phyloP scores from a whole-genome alignment of 2,329 filamentous ascomycete genomes.

The Colletotrichum abscissum region DNA sequence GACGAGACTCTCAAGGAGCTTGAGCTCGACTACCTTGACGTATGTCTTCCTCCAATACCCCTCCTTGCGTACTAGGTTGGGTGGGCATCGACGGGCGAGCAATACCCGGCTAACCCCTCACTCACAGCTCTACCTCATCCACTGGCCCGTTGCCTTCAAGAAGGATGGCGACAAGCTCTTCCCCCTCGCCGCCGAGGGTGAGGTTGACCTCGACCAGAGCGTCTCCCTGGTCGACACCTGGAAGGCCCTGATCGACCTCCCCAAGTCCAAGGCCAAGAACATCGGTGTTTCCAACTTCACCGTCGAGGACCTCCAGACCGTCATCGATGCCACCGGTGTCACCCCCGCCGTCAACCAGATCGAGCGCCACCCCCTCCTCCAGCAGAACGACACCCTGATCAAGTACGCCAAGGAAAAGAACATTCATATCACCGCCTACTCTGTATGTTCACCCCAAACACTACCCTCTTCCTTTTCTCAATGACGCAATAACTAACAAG shows the following conservation, averaged over 20 bases:
- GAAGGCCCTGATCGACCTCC: constrained; percentile 66
- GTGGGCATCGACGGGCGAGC: too few relatives aligned
- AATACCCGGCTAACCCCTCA: not conserved
- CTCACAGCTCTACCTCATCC: constrained; percentile 67
- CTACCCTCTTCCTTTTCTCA: accelerated
- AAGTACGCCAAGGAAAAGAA: constrained; percentile 70
- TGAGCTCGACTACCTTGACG: constrained; percentile 67
- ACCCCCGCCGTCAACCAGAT: constrained; percentile 74
- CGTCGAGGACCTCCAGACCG: constrained; percentile 62
- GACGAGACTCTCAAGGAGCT: constrained; percentile 67
- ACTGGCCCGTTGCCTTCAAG: constrained; percentile 67
- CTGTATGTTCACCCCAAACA: constrained; percentile 40
- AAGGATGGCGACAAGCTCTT: constrained; percentile 53
- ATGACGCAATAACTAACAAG: not conserved
- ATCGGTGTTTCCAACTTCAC: constrained; percentile 81
- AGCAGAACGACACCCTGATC: constrained; percentile 66
- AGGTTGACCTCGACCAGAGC: constrained; percentile 55
- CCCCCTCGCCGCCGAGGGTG: constrained; percentile 50
- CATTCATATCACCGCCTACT: constrained; percentile 76
- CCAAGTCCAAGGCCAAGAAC: constrained; percentile 70
- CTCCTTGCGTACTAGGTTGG: too few relatives aligned
- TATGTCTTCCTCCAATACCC: constrained; percentile 38
- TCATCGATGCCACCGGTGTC: constrained; percentile 69
- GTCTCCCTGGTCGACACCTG: constrained; percentile 57
- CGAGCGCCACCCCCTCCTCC: constrained; percentile 75